phyloP scores from a whole-genome alignment of 2,329 filamentous ascomycete species.

The Fusarium pseudoanthophilum region DNA sequence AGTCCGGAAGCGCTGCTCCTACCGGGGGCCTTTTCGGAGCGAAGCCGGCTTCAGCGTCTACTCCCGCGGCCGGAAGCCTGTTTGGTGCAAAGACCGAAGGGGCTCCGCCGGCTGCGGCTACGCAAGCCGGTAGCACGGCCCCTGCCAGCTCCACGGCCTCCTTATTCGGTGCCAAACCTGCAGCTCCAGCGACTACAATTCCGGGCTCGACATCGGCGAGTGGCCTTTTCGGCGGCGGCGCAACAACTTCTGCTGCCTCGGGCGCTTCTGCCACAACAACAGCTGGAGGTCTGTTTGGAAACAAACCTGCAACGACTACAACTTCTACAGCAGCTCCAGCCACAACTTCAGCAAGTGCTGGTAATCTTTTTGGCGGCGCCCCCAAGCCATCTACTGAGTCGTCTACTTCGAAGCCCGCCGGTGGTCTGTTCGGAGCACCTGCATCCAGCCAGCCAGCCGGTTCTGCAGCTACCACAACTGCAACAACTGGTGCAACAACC shows the following conservation, averaged over 20 bases:
- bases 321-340: slow-evolving; percentile 46
- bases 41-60: slow-evolving; percentile 45
- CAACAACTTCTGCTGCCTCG: slow-evolving; percentile 45
- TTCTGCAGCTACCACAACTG: slow-evolving; percentile 43
- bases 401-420: slow-evolving; percentile 37
- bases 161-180: slow-evolving; percentile 57
- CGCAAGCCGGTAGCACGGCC: slow-evolving; percentile 38
- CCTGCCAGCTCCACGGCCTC: slow-evolving; percentile 39
- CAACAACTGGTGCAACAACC: slow-evolving; percentile 33
- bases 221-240: slow-evolving; percentile 49
- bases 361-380: slow-evolving; percentile 41
- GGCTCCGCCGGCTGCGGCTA: slow-evolving; percentile 27
- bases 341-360: slow-evolving; percentile 38
- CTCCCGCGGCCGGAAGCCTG: slow-evolving; percentile 39
- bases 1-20: slow-evolving; percentile 45
- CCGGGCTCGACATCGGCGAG: slow-evolving; percentile 50
- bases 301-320: slow-evolving; percentile 45
- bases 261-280: slow-evolving; percentile 45
- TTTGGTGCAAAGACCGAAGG: slow-evolving; percentile 43
- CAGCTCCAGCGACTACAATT: slow-evolving; percentile 47
- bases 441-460: slow-evolving; percentile 34
- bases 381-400: slow-evolving; percentile 38
- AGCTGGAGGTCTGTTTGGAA: slow-evolving; percentile 48
- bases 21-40: slow-evolving; percentile 49
- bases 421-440: slow-evolving; percentile 43